These are phyloP conservation scores for Plantago rigida DNA, from an alignment of 305 asterid species.

Conservation along the genomic window DNA sequence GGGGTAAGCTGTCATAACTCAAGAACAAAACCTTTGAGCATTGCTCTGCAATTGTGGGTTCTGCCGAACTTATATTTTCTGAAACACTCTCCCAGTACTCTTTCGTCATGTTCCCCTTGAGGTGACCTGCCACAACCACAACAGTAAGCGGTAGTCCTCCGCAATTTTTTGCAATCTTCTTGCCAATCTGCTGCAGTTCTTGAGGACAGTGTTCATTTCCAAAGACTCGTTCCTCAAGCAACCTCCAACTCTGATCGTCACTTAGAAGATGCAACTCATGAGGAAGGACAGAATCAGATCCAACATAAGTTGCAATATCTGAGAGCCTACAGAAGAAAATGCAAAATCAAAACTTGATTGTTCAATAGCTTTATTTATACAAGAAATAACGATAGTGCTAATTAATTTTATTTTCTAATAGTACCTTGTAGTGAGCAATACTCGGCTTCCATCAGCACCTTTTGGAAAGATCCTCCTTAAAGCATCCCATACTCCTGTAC, in stretches of 20 bases:
- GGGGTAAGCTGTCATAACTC: constrained; percentile 27
- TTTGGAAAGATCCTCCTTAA: constrained; percentile 21
- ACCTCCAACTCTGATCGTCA: constrained; percentile 23
- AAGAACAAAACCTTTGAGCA: constrained; percentile 7
- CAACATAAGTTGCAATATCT: constrained; percentile 8
- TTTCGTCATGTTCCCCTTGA: background rate
- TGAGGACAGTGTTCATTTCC: constrained; percentile 2
- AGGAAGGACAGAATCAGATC: background rate
- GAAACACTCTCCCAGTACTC: constrained; percentile 21
- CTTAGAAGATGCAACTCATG: constrained; percentile 14
- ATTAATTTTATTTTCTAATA: no score
- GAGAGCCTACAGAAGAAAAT: constrained; percentile 1
- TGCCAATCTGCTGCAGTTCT: constrained; percentile 13
- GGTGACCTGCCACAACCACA: constrained; percentile 26
- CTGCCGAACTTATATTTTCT: constrained; percentile 4
- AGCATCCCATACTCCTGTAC: constrained; percentile 24
- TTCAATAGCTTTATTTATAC: no score
- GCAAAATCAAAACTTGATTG: no score
- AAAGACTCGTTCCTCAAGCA: constrained; percentile 19
- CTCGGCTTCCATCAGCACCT: constrained; percentile 24
- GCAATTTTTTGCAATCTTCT: constrained; percentile 24
- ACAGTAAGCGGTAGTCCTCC: constrained; percentile 31
- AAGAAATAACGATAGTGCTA: no score
- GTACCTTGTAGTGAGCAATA: constrained; percentile 19
- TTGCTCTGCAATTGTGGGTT: constrained; percentile 1